phyloP scores from a whole-genome alignment of 768 basidiomycete species.

The Tricholoma saponaceum region DNA sequence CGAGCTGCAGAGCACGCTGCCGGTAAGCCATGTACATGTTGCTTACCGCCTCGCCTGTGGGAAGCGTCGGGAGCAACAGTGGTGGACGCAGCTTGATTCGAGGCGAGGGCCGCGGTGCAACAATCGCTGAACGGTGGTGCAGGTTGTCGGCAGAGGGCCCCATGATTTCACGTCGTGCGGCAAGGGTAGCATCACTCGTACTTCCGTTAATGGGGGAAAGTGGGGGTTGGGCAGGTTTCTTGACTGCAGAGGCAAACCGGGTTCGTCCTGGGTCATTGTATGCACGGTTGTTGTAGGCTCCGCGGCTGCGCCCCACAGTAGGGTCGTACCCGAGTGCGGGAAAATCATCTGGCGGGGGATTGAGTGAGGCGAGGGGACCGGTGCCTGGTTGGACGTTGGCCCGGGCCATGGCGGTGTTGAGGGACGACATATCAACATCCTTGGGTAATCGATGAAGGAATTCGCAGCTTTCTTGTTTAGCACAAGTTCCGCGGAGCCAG shows the following conservation, averaged over 20 bases:
- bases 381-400: slow-evolving; percentile 53
- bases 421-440: slow-evolving; percentile 72
- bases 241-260: slow-evolving; percentile 87
- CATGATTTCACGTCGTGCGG: slow-evolving; percentile 53
- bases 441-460: slow-evolving; percentile 91
- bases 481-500: slow-evolving; percentile 96
- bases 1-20: slow-evolving; percentile 83
- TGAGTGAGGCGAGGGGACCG: slow-evolving; percentile 38
- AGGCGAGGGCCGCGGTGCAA: slow-evolving; percentile 79
- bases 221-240: slow-evolving; percentile 42
- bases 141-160: slow-evolving; percentile 58
- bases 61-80: slow-evolving; percentile 79
- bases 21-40: slow-evolving; percentile 87
- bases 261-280: slow-evolving; percentile 84
- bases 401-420: slow-evolving; percentile 66
- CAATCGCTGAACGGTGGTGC: slow-evolving; percentile 62
- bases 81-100: slow-evolving; percentile 84
- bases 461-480: slow-evolving; percentile 95
- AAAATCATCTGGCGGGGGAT: slow-evolving; percentile 61
- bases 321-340: slow-evolving; percentile 57
- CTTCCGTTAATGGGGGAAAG: slow-evolving; percentile 15
- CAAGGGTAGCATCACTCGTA: slow-evolving; percentile 35
- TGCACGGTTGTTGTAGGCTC: slow-evolving; percentile 34
- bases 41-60: slow-evolving; percentile 80
- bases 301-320: slow-evolving; percentile 34